Percentiles rank a stretch among this genome's conserved stretches.
These are phyloP conservation scores for Hirschioporus abietinus DNA, from an alignment of 768 basidiomycete genomes.

Conservation along the genomic window DNA sequence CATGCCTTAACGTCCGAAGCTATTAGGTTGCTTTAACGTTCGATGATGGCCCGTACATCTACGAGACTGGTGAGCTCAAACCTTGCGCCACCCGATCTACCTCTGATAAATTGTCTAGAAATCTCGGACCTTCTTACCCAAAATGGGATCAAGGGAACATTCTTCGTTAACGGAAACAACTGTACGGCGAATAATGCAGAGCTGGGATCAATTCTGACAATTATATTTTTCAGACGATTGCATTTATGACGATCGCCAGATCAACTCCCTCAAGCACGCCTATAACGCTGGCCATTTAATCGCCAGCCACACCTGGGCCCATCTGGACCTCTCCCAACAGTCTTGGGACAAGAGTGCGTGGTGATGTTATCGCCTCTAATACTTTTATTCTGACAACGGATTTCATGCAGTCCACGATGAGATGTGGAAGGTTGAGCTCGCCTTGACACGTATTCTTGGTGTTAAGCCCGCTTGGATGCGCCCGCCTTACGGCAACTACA, in stretches of 20 bases:
- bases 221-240: slow-evolving; percentile 3
- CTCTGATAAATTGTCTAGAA: not conserved
- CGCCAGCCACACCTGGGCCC: slow-evolving; percentile 16
- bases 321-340: slow-evolving; percentile 8
- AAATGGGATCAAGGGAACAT: slow-evolving; percentile 14
- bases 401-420: slow-evolving; percentile 7
- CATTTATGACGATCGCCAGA: slow-evolving; percentile 9
- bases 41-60: slow-evolving; percentile 21
- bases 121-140: slow-evolving; percentile 12
- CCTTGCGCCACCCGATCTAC: not conserved
- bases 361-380: not conserved
- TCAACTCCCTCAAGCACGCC: slow-evolving; percentile 4
- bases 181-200: not conserved
- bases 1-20: not conserved
- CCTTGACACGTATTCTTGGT: slow-evolving; percentile 11
- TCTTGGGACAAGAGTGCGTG: slow-evolving; percentile 10
- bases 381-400: not conserved
- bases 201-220: not conserved
- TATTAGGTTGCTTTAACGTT: slow-evolving; percentile 18
- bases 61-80: slow-evolving; percentile 10
- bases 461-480: slow-evolving; percentile 15
- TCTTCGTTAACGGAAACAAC: slow-evolving; percentile 16
- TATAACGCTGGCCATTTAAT: slow-evolving; percentile 15
- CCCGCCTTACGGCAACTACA: slow-evolving; percentile 18
- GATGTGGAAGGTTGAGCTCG: slow-evolving; percentile 11